Evolutionary conservation across 148 eudicot species (phyloP).

Genomic region (Cornus kousa): DNA sequence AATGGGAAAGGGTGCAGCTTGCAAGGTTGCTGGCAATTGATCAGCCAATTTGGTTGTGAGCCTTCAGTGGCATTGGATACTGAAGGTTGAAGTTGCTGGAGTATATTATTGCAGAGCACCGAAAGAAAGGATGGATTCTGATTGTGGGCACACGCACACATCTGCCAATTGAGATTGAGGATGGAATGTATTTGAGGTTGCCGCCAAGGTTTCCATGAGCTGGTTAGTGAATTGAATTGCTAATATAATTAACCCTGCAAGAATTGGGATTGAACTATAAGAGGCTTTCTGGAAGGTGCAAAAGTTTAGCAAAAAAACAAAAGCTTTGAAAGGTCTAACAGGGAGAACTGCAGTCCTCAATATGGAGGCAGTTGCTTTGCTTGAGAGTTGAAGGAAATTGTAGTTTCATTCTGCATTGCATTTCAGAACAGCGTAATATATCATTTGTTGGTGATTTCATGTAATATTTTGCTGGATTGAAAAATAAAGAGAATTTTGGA

Average conservation of each 20-base stretch:
- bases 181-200: constrained; percentile 40
- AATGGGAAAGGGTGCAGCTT: constrained; percentile 77
- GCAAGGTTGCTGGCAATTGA: constrained; percentile 86
- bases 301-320: neutral
- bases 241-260: no score
- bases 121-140: constrained; percentile 70
- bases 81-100: constrained; percentile 81
- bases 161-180: constrained; percentile 79
- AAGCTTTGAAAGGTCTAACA: neutral
- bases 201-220: no score
- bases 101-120: constrained; percentile 72
- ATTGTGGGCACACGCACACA: constrained; percentile 64
- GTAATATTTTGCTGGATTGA: neutral
- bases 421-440: no score
- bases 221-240: no score
- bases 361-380: no score
- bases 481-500: neutral
- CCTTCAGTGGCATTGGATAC: constrained; percentile 91
- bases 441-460: neutral
- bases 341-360: no score
- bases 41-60: constrained; percentile 91
- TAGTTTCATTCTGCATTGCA: neutral
- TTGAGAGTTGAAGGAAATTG: no score
- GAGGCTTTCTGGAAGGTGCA: no score
- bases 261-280: no score